Evolutionary conservation across 176 grass and related monocot genomes (phyloP), one percentile per base, ranked within the genome.

Genomic region (Musa itinerans): DNA sequence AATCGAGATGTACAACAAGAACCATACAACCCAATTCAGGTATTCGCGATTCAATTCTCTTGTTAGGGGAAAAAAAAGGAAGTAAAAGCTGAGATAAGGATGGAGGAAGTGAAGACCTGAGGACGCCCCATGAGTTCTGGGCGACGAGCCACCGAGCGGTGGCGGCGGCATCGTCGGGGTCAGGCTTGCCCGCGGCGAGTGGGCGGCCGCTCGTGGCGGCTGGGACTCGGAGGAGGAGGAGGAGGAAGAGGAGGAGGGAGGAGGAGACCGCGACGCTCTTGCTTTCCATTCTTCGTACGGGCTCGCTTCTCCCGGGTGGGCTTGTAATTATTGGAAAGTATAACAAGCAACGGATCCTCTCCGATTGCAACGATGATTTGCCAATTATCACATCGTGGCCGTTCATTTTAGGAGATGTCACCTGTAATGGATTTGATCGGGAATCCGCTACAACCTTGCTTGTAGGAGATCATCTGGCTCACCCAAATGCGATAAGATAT

Each of bases 101-200:
- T 17, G 29, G 16, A 64, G 10, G 78, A 72, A 58, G 22, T 12
- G 20, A 48, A 8, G 16, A 97, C 93, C 93, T 97, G 79, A 97
- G 85, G 71, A 92, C 87, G 58, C 90, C 93, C 93, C 93, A 97
- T 6, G 93, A 92, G 82, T 90, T 97, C 74, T 87, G 56, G 65
- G 87, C 82, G 52, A 88, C 77, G 63, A 97, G 90, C 93, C 93
- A 97, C 69, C 93, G 82, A 16, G 93, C 90, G 2, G 87, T 90
- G 61, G 85, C 85, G 52, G 85, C 76, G 52, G 85, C 90, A 52
- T 89, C 90, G 13, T 82, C 71, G 3, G 87, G 93, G 11, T 83
- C 72, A 2, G 90, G 93, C 87, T 97, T 97, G 49, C 54, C 25
- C 1, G 13, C 56, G 67, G 43, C 56, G 74, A 92, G 78, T 3